Conservation (phyloP, 495 filamentous ascomycete genomes). For the Penicillium cosmopolitanum region DNA sequence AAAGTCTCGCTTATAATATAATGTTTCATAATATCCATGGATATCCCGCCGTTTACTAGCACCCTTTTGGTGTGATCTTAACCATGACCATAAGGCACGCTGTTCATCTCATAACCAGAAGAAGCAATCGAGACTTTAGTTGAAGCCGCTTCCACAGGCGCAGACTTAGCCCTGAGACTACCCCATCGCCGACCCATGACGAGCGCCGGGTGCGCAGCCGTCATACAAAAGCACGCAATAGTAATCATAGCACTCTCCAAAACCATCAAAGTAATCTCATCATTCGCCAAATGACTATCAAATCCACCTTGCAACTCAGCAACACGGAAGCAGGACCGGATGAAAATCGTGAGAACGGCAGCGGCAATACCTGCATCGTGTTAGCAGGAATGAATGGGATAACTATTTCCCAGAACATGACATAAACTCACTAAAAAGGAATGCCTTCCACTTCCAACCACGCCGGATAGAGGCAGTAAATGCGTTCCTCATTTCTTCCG, state of each 20-base stretch:
- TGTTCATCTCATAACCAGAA: neutral
- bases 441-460: slow-evolving; percentile 19
- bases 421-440: slow-evolving; percentile 17
- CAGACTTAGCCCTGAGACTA: neutral
- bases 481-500: slow-evolving; percentile 13
- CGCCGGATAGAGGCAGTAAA: slow-evolving; percentile 8
- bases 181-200: neutral
- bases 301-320: slow-evolving; percentile 70
- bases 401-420: neutral
- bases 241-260: slow-evolving; percentile 74
- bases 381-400: slow-evolving; percentile 5
- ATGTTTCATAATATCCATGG: too few species aligned
- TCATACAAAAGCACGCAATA: slow-evolving; percentile 58
- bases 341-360: slow-evolving; percentile 62
- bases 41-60: too few species aligned
- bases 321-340: slow-evolving; percentile 64
- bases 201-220: slow-evolving; percentile 24
- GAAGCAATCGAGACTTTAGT: neutral
- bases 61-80: neutral
- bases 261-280: slow-evolving; percentile 67
- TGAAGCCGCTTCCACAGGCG: neutral
- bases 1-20: too few species aligned
- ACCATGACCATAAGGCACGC: neutral
- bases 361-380: slow-evolving; percentile 40
- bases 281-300: slow-evolving; percentile 55